Percentiles rank a stretch among this genome's conserved stretches.
These are phyloP conservation scores for Wallacemonas rigidus DNA, from an alignment of 208 protist species.

Conservation along the genomic window DNA sequence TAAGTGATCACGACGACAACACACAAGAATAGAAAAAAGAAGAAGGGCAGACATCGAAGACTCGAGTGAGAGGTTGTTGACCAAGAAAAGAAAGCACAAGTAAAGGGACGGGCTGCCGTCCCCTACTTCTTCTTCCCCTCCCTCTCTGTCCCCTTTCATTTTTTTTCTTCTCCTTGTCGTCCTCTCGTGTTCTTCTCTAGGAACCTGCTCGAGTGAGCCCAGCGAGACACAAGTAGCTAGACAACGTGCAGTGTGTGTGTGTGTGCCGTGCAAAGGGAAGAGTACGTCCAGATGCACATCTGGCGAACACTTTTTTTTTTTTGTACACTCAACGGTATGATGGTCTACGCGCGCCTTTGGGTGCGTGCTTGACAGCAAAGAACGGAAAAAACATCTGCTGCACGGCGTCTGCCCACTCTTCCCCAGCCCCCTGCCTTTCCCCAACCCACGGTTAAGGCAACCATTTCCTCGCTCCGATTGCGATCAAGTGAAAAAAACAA, in stretches of 20 bases:
- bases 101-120: neutral
- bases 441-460: no score
- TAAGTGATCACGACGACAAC: slow-evolving; percentile 2
- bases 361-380: neutral
- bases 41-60: neutral
- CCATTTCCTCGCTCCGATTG: no score
- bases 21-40: neutral
- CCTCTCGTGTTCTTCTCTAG: no score
- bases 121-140: slow-evolving; percentile 6
- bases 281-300: neutral
- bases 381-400: neutral
- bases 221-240: no score
- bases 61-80: no score
- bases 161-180: slow-evolving; percentile 15
- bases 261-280: neutral
- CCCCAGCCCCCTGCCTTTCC: no score
- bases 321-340: neutral
- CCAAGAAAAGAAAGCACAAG: no score
- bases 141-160: slow-evolving; percentile 3
- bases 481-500: no score
- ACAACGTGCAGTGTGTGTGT: no score
- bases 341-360: neutral
- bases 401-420: no score
- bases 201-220: no score
- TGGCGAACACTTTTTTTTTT: slow-evolving; percentile 9